Evolutionary conservation across 371 early-diverging fungal species (phyloP).

Genomic region (Mortierella sp.): DNA sequence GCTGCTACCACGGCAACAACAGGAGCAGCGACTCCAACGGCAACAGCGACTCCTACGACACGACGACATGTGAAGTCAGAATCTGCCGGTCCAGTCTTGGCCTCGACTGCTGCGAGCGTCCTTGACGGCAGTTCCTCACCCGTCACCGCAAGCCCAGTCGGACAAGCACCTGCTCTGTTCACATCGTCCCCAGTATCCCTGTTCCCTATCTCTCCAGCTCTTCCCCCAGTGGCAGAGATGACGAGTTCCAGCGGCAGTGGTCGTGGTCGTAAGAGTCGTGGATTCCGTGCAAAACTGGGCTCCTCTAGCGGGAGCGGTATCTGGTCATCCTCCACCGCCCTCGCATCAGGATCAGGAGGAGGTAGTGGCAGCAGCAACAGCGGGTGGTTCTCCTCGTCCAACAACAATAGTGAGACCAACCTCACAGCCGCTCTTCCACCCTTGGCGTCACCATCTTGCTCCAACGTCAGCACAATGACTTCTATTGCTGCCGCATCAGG

Average conservation of each 20-base stretch:
- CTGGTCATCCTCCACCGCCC: background rate
- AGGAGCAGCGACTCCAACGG: background rate
- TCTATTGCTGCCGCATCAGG: background rate
- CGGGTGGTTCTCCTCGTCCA: conserved; percentile 5
- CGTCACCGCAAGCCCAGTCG: background rate
- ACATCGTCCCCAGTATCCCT: background rate
- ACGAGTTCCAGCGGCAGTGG: background rate
- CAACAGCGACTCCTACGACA: background rate
- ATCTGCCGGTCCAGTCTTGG: background rate
- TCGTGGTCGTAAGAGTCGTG: background rate
- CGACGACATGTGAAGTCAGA: conserved; percentile 3
- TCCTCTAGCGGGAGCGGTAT: background rate
- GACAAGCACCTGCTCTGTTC: background rate
- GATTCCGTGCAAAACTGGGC: background rate
- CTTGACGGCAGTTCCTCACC: background rate
- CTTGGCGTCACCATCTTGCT: background rate
- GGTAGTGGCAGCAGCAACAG: background rate
- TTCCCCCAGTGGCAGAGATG: background rate
- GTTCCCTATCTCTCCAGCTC: background rate
- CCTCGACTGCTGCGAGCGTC: background rate
- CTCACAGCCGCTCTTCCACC: background rate
- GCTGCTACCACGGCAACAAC: background rate
- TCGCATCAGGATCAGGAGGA: background rate
- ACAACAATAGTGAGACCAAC: conserved; percentile 13
- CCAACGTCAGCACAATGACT: background rate